These are phyloP conservation scores for Candida vaughaniae DNA, from an alignment of 805 yeast species.

Conservation along the genomic window DNA sequence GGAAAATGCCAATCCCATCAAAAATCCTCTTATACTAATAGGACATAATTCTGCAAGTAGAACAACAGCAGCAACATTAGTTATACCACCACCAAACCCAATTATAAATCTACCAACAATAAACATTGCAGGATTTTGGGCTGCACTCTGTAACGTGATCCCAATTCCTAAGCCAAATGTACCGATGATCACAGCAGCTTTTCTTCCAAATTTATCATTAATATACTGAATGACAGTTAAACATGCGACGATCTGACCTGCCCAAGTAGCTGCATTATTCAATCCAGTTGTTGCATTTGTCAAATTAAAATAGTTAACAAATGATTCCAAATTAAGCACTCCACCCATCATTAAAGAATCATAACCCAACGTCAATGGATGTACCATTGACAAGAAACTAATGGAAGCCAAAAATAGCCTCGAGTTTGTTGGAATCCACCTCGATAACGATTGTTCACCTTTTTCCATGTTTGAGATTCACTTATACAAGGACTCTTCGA, in stretches of 20 bases:
- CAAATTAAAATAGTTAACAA: constrained; percentile 8
- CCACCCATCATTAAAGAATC: constrained; percentile 13
- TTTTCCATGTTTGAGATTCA: too few species aligned
- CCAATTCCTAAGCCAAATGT: constrained; percentile 26
- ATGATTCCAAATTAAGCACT: constrained; percentile 11
- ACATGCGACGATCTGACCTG: constrained; percentile 10
- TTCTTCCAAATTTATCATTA: constrained; percentile 23
- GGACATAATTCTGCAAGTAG: constrained; percentile 34
- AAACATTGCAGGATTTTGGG: constrained; percentile 36
- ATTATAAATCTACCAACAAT: constrained; percentile 33
- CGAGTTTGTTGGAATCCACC: constrained; percentile 9
- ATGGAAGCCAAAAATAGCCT: constrained; percentile 4
- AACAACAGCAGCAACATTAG: constrained; percentile 31
- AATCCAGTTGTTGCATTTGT: constrained; percentile 12
- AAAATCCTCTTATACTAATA: constrained; percentile 26
- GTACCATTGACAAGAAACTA: constrained; percentile 6
- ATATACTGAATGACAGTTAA: constrained; percentile 3
- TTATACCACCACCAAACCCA: constrained; percentile 33
- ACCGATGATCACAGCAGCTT: constrained; percentile 23
- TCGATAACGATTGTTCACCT: constrained; percentile 4
- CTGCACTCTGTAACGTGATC: constrained; percentile 36
- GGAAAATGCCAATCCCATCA: constrained; percentile 17
- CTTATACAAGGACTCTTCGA: neutral
- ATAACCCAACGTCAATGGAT: constrained; percentile 12
- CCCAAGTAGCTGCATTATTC: constrained; percentile 14